Evolutionary conservation across 495 filamentous ascomycete genomes (phyloP).

Genomic region (Aspergillus coremiiformis): DNA sequence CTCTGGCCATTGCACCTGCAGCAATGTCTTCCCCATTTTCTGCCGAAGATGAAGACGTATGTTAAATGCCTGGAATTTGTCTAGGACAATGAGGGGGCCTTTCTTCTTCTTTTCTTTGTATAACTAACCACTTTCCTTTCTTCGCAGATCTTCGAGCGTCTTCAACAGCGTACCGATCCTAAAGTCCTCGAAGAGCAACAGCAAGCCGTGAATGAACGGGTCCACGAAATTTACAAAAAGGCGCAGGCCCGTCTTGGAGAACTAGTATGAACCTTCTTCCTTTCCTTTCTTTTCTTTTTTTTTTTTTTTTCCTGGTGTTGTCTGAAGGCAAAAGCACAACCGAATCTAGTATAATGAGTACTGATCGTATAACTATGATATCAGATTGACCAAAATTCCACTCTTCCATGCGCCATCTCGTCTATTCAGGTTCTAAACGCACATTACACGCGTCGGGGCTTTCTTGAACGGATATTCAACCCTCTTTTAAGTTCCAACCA

Average conservation of each 20-base stretch:
- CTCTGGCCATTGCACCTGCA: constrained; percentile 32
- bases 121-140: neutral
- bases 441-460: constrained; percentile 64
- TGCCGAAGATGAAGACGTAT: constrained; percentile 39
- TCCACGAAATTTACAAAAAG: constrained; percentile 58
- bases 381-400: constrained; percentile 73
- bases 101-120: neutral
- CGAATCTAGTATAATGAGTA: neutral
- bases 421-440: constrained; percentile 74
- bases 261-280: constrained; percentile 26
- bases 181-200: constrained; percentile 54
- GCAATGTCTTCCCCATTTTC: constrained; percentile 40
- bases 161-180: constrained; percentile 55
- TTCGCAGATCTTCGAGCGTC: constrained; percentile 55
- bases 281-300: neutral
- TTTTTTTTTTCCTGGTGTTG: neutral
- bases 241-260: constrained; percentile 56
- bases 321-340: neutral
- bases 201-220: constrained; percentile 52
- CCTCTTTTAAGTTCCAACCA: constrained; percentile 65
- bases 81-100: too few species aligned
- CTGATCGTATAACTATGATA: constrained; percentile 7
- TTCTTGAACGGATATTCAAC: constrained; percentile 71
- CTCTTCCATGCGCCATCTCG: constrained; percentile 70
- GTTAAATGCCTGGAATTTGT: neutral